A percentile compares a stretch with the other conserved stretches of the same genome.
phyloP scores from a whole-genome alignment of 2,329 filamentous ascomycete genomes.

The Bimuria novae-zelandiae region DNA sequence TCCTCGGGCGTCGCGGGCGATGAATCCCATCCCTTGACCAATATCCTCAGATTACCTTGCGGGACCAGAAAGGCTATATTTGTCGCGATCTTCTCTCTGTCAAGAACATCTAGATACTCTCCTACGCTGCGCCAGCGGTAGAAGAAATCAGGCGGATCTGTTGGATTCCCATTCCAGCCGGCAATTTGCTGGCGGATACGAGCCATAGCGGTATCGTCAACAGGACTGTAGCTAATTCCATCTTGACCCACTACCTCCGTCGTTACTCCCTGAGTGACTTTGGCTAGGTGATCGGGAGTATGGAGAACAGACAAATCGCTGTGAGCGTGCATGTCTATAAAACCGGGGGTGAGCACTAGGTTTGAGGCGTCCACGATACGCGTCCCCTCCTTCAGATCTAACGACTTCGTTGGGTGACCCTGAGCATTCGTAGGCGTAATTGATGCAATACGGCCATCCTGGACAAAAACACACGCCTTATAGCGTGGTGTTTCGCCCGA shows the following conservation, averaged over 20 bases:
- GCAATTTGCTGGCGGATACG: neutral
- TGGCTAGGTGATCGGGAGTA: neutral
- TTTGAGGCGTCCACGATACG: neutral
- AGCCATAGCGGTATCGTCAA: neutral
- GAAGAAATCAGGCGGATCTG: neutral
- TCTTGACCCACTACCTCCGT: neutral
- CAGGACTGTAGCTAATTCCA: neutral
- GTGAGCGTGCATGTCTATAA: neutral
- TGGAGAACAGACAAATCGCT: neutral
- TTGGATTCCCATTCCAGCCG: neutral
- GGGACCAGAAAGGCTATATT: neutral
- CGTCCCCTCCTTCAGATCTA: neutral
- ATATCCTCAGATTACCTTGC: neutral
- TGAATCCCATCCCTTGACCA: neutral
- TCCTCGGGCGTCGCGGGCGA: neutral
- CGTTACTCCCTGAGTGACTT: neutral
- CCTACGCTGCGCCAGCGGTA: neutral
- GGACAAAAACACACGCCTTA: neutral
- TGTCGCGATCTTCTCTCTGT: neutral
- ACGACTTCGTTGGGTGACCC: neutral
- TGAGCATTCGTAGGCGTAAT: no score
- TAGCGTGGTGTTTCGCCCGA: neutral
- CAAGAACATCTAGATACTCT: neutral
- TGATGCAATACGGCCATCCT: neutral
- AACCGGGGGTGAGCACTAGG: neutral